Conservation (phyloP, 176 grass and related monocot species). For the Oryza coarctata region DNA sequence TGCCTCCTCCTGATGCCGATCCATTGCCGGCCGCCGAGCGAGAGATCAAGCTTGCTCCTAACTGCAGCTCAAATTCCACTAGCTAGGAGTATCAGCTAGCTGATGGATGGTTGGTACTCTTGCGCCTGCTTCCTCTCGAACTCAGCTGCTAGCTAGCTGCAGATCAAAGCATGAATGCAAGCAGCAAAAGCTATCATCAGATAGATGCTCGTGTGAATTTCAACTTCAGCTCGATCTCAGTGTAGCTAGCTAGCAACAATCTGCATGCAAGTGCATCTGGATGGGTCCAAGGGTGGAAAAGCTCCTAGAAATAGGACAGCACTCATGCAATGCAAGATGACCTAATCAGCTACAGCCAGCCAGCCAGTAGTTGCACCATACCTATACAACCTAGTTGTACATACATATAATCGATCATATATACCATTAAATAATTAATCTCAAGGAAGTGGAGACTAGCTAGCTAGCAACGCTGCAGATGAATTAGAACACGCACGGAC, state of each 20-base stretch:
- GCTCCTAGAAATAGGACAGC: constrained; percentile 30
- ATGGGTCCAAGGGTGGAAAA: constrained; percentile 16
- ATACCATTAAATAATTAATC: neutral
- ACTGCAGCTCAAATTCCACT: neutral
- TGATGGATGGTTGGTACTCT: neutral
- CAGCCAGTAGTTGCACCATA: constrained; percentile 43
- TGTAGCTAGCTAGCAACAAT: neutral
- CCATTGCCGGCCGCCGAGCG: constrained; percentile 31
- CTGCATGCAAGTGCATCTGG: constrained; percentile 1
- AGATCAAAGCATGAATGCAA: constrained; percentile 13
- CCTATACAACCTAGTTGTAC: constrained; percentile 30
- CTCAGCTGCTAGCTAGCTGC: neutral
- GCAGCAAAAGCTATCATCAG: neutral
- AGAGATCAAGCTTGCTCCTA: neutral
- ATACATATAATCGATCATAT: neutral
- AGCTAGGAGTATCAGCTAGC: neutral
- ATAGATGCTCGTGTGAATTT: constrained; percentile 2
- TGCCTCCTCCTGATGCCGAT: constrained; percentile 9
- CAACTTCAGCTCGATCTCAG: neutral
- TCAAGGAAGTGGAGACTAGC: neutral
- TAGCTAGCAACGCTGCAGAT: neutral
- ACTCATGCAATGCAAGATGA: neutral
- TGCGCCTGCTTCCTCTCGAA: neutral
- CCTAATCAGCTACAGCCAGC: constrained; percentile 32
- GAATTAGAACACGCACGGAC: neutral